phyloP scores from a whole-genome alignment of 352 stramenopile genomes.

The Phytophthora ohioensis region DNA sequence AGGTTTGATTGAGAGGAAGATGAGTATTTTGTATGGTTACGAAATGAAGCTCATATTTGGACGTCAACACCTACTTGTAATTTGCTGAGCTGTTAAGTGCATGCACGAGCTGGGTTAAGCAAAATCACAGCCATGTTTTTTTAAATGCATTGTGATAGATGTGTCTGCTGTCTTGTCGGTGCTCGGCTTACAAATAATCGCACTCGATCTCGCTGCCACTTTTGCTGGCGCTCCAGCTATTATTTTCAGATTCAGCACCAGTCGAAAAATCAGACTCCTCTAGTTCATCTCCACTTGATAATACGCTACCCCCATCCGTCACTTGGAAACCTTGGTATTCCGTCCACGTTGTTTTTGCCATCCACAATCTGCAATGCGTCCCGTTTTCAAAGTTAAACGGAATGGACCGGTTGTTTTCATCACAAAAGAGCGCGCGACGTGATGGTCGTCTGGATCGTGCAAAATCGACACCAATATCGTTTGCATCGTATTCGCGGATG shows the following conservation, averaged over 20 bases:
- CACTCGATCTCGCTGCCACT: neutral
- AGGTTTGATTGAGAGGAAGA: too few relatives aligned
- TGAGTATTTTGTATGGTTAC: too few relatives aligned
- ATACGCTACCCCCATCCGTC: neutral
- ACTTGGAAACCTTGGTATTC: neutral
- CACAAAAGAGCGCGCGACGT: neutral
- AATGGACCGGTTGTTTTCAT: neutral
- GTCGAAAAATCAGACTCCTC: neutral
- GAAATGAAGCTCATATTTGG: too few relatives aligned
- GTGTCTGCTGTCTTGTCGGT: neutral
- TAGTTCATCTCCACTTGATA: neutral
- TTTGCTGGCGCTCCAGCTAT: constrained; percentile 1
- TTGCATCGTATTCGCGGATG: constrained; percentile 11
- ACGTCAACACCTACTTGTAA: too few relatives aligned
- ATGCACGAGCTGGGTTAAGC: too few relatives aligned
- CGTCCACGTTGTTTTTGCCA: neutral
- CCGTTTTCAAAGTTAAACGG: constrained; percentile 1
- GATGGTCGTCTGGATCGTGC: neutral
- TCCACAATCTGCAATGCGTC: neutral
- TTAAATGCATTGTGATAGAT: neutral
- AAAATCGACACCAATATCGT: constrained; percentile 9
- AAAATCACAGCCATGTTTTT: too few relatives aligned
- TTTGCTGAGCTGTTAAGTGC: too few relatives aligned
- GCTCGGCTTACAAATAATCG: neutral
- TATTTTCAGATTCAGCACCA: neutral